Conservation (phyloP, 768 basidiomycete species). For the Mycena maculata region DNA sequence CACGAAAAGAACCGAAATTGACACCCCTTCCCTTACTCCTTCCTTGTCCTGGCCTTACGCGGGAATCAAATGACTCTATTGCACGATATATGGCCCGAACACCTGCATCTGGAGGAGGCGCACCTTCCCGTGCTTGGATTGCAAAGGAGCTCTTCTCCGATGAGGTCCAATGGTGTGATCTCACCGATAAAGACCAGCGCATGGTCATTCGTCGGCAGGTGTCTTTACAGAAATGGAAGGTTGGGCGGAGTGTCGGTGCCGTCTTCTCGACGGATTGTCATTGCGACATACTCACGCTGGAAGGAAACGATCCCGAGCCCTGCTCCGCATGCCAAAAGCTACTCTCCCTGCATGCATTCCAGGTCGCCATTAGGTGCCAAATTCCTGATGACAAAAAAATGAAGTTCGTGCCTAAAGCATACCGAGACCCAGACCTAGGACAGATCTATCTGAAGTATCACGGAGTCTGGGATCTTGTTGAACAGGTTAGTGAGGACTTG, state of each 20-base stretch:
- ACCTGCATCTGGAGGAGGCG: constrained; percentile 19
- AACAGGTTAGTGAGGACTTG: no score
- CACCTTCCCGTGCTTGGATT: constrained; percentile 19
- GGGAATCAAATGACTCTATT: constrained; percentile 9
- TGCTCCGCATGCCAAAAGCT: no score
- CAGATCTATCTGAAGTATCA: no score
- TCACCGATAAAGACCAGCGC: neutral
- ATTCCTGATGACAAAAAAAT: no score
- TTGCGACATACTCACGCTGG: neutral
- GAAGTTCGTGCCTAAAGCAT: no score
- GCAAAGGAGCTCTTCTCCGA: neutral
- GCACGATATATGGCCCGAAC: constrained; percentile 20
- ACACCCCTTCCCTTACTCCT: no score
- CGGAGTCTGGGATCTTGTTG: no score
- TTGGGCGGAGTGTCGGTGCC: constrained; percentile 16
- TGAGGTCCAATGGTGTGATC: neutral
- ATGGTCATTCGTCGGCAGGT: constrained; percentile 19
- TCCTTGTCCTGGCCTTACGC: constrained; percentile 33
- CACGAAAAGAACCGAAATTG: no score
- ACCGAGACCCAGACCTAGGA: no score
- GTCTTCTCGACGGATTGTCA: constrained; percentile 26
- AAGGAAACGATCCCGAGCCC: neutral
- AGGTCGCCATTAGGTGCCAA: no score
- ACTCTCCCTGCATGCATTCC: no score
- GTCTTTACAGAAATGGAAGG: constrained; percentile 10